Percentiles rank a stretch among this genome's conserved stretches.
phyloP scores from a whole-genome alignment of 768 basidiomycete genomes.

The Trametes elegans region DNA sequence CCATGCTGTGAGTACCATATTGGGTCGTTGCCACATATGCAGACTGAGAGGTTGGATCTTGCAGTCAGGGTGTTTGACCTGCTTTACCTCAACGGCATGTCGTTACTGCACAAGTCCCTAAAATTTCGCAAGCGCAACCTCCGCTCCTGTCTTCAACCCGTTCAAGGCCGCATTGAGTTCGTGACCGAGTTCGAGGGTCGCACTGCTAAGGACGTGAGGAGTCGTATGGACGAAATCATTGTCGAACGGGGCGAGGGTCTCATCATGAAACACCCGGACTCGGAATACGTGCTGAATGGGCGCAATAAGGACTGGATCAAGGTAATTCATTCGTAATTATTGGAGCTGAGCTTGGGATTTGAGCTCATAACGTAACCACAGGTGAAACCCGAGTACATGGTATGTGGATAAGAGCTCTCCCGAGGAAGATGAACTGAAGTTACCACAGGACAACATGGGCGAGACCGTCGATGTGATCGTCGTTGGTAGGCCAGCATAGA shows the following conservation, averaged over 20 bases:
- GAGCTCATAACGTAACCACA: constrained; percentile 24
- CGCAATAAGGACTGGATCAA: constrained; percentile 94
- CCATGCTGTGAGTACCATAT: constrained; percentile 78
- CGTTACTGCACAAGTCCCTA: constrained; percentile 69
- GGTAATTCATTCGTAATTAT: constrained; percentile 39
- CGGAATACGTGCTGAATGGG: constrained; percentile 82
- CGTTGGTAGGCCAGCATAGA: constrained; percentile 56
- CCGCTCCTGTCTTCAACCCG: constrained; percentile 59
- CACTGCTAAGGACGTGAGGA: constrained; percentile 78
- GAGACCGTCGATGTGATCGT: constrained; percentile 93
- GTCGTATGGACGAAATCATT: constrained; percentile 81
- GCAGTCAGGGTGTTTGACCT: constrained; percentile 96
- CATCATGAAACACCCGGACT: constrained; percentile 82
- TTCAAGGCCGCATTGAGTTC: constrained; percentile 82
- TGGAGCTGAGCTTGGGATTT: too few relatives aligned
- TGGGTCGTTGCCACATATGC: constrained; percentile 10
- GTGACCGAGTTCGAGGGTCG: constrained; percentile 68
- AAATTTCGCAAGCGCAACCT: constrained; percentile 80
- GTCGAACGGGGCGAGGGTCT: constrained; percentile 87
- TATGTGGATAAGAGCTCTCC: constrained; percentile 29
- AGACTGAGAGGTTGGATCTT: neutral
- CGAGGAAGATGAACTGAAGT: neutral
- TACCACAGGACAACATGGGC: constrained; percentile 76
- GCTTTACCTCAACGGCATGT: constrained; percentile 82
- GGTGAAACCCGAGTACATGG: constrained; percentile 90